phyloP scores from a whole-genome alignment of 768 basidiomycete species.

The Podaxis sp. region DNA sequence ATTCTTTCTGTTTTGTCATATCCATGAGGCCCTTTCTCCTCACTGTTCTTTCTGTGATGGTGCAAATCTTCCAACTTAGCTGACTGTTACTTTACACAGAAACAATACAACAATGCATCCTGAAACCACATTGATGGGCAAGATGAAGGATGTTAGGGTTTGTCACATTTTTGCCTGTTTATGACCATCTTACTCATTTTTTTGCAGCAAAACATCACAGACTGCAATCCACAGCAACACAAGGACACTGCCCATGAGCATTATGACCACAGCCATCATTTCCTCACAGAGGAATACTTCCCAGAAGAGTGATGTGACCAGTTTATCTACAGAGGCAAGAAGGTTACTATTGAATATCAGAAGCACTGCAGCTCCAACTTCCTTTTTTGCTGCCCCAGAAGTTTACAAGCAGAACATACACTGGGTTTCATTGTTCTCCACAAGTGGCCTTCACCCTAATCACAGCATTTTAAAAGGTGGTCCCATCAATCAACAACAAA shows the following conservation, averaged over 20 bases:
- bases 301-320: constrained; percentile 88
- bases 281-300: constrained; percentile 82
- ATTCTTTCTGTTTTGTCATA: neutral
- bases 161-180: constrained; percentile 16
- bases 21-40: constrained; percentile 1
- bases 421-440: too few species aligned
- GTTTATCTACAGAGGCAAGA: constrained; percentile 92
- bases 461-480: too few species aligned
- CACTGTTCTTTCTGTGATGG: constrained; percentile 17
- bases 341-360: constrained; percentile 92
- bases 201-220: constrained; percentile 32
- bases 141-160: constrained; percentile 30
- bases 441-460: too few species aligned
- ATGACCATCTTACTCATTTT: neutral
- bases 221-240: constrained; percentile 68
- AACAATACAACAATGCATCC: too few species aligned
- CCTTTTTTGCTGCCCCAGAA: too few species aligned
- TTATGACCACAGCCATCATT: constrained; percentile 58
- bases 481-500: too few species aligned
- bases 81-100: too few species aligned
- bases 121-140: constrained; percentile 30
- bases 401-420: too few species aligned
- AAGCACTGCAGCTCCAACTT: constrained; percentile 45
- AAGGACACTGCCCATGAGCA: constrained; percentile 56
- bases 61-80: too few species aligned